These are phyloP conservation scores for Abrus pulchellus DNA, from an alignment of 306 rosid genomes.

Conservation along the genomic window DNA sequence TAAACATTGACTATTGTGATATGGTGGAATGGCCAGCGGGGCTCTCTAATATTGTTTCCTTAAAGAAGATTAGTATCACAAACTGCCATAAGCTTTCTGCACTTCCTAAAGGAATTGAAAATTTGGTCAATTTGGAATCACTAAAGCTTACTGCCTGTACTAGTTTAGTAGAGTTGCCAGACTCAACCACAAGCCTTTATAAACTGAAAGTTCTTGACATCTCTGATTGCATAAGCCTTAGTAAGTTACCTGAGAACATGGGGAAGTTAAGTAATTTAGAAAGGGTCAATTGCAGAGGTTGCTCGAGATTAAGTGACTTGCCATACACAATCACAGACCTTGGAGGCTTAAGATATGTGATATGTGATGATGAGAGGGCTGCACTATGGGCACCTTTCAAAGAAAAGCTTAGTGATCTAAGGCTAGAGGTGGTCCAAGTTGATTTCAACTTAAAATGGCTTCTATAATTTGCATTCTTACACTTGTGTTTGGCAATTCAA, in stretches of 20 bases:
- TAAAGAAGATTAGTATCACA: conserved; percentile 60
- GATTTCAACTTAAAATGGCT: conserved; percentile 62
- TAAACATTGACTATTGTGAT: conserved; percentile 63
- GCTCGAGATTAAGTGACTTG: conserved; percentile 52
- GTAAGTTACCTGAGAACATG: conserved; percentile 56
- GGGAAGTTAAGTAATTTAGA: conserved; percentile 45
- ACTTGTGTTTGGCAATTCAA: neutral
- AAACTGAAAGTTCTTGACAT: conserved; percentile 56
- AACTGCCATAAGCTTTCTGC: conserved; percentile 60
- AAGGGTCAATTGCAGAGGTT: conserved; percentile 50
- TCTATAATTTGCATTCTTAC: neutral
- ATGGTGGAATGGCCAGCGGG: conserved; percentile 52
- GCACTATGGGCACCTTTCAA: conserved; percentile 43
- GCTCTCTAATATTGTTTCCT: conserved; percentile 38
- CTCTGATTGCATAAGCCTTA: conserved; percentile 58
- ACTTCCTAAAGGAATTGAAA: conserved; percentile 57
- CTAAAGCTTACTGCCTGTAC: conserved; percentile 62
- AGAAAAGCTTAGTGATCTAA: conserved; percentile 1
- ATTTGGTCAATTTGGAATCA: conserved; percentile 50
- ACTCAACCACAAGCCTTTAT: conserved; percentile 43
- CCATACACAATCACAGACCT: conserved; percentile 57
- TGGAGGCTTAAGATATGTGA: conserved; percentile 47
- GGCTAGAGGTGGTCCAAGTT: conserved; percentile 41
- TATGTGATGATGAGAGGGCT: conserved; percentile 64
- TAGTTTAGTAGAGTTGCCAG: conserved; percentile 49